Base-by-base conservation (phyloP, 163 green algal genomes). In the Prototheca cutis region DNA sequence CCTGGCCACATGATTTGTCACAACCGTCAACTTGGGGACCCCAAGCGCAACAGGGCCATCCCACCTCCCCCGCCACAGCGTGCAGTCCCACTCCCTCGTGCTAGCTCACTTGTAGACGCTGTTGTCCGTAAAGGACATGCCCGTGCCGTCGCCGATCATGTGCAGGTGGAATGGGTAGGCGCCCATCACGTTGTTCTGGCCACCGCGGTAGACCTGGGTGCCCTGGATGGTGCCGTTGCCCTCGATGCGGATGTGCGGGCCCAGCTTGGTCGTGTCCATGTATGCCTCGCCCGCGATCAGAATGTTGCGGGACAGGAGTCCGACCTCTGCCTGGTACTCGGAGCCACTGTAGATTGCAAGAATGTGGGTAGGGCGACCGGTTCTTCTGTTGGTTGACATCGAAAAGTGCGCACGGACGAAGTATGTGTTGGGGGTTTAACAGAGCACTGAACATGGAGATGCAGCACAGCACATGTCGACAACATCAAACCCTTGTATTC, bases 141-240 rank as follows among this genome's bases (percentile, higher is more conserved):
- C 30, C n/a, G 23, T 31, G 24, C 59, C 66, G 28, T 69, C 29
- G 13, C 73, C 73, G 0, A 72, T 49, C 31, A 79, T 47, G 62
- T 85, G 78, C 54, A 61, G 84, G 59, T 86, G 79, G 62, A 86
- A 80, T 30, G 79, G 76, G 67, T 86, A 86, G 25, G 68, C 62
- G 1, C 77, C 77, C 29, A 76, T 28, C 6, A 75, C 48, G 40
- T 86, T 85, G 21, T 8, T 52, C 66, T 86, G 79, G 2, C 76
- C 76, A 52, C 73, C 67, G 13, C 64, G 63, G 58, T 75, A 81
- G 25, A 57, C 31, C 63, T 80, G 48, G 10, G 76, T 70, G 17
- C 77, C 77, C 4, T 66, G 31, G 24, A 84, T 52, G 30, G 71
- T 73, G 2, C 67, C 77, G 59, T 65, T 53, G 1, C 76, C 73